A percentile compares a stretch with the other conserved stretches of the same genome.
Evolutionary conservation across 176 grass and related monocot species (phyloP).

Genomic region (Elymus sibiricus): DNA sequence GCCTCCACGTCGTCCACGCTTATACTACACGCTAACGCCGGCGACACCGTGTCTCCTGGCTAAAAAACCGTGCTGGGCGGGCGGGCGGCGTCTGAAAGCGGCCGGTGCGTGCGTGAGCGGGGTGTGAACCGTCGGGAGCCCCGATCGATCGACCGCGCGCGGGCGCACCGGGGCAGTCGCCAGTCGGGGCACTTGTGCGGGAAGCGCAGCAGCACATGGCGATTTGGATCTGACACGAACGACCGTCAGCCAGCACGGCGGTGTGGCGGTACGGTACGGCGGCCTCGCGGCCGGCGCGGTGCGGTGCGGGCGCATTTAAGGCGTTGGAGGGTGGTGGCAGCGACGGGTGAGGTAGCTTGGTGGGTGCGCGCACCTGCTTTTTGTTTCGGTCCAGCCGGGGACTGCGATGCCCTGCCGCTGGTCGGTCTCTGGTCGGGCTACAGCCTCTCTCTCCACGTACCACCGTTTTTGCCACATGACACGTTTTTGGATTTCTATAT

Average conservation of each 20-base stretch:
- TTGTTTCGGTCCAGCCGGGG: slow-evolving; percentile 43
- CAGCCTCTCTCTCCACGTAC: neutral
- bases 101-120: neutral
- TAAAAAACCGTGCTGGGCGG: neutral
- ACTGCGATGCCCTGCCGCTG: slow-evolving; percentile 44
- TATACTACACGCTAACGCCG: neutral
- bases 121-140: neutral
- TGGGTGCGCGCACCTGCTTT: slow-evolving; percentile 37
- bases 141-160: neutral
- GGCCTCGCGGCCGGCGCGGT: slow-evolving; percentile 8
- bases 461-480: too few species aligned
- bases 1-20: neutral
- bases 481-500: too few species aligned
- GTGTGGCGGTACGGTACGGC: neutral
- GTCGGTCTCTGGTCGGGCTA: slow-evolving; percentile 33
- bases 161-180: too few species aligned
- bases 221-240: neutral
- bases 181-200: neutral
- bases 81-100: slow-evolving; percentile 6
- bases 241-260: neutral
- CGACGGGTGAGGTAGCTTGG: neutral
- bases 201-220: neutral
- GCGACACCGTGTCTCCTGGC: neutral
- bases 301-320: slow-evolving; percentile 11
- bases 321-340: neutral